Evolutionary conservation across 331 rosid genomes (phyloP).

Genomic region (Acacia concinna): DNA sequence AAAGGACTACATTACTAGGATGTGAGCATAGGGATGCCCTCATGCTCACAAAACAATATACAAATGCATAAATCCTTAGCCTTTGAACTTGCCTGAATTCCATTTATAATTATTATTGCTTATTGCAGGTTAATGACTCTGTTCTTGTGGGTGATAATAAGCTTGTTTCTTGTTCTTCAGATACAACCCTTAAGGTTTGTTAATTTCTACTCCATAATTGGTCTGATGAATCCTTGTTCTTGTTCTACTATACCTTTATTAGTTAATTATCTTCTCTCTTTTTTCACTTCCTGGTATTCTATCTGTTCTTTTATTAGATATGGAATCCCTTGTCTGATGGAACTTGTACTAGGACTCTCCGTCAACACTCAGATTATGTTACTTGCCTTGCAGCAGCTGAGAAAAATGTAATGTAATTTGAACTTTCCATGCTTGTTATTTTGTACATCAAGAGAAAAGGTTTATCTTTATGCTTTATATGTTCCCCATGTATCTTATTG

Average conservation of each 20-base stretch:
- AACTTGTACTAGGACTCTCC: slow-evolving; percentile 75
- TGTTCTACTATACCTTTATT: slow-evolving; percentile 8
- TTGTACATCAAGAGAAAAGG: slow-evolving; percentile 29
- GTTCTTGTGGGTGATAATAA: slow-evolving; percentile 85
- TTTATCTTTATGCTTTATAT: slow-evolving; percentile 27
- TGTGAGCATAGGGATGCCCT: slow-evolving; percentile 13
- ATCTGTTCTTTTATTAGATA: slow-evolving; percentile 47
- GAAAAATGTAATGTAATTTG: slow-evolving; percentile 81
- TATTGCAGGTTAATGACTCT: slow-evolving; percentile 88
- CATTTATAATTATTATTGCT: slow-evolving; percentile 30
- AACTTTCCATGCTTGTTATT: slow-evolving; percentile 35
- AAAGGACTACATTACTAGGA: slow-evolving; percentile 1
- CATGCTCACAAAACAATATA: slow-evolving; percentile 5
- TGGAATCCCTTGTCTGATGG: slow-evolving; percentile 85
- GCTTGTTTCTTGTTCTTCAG: slow-evolving; percentile 97
- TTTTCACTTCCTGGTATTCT: slow-evolving; percentile 10
- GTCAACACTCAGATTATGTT: slow-evolving; percentile 92
- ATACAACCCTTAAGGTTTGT: slow-evolving; percentile 89
- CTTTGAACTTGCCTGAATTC: not conserved
- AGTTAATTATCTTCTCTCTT: slow-evolving; percentile 19
- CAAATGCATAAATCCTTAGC: not conserved
- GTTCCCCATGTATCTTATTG: slow-evolving; percentile 27
- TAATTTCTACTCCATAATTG: slow-evolving; percentile 24
- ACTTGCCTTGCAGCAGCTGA: slow-evolving; percentile 90
- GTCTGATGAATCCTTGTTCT: slow-evolving; percentile 1